These are phyloP conservation scores for Talaromyces sp. DNA, from an alignment of 2,329 filamentous ascomycete genomes.

Conservation along the genomic window DNA sequence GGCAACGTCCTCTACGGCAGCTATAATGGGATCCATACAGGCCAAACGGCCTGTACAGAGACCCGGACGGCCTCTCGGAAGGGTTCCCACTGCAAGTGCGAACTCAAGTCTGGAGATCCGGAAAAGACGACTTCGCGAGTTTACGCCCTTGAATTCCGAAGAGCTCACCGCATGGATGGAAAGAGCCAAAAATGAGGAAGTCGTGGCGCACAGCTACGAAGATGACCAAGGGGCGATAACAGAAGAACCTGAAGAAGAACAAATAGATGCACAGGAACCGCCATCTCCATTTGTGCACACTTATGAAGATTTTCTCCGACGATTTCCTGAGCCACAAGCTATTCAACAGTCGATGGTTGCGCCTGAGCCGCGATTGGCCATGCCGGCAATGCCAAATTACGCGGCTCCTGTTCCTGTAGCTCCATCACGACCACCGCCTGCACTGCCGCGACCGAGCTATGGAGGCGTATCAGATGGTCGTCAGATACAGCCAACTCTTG, in stretches of 20 bases:
- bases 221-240: slow-evolving; percentile 32
- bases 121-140: slow-evolving; percentile 52
- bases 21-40: slow-evolving; percentile 41
- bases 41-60: slow-evolving; percentile 29
- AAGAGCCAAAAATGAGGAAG: slow-evolving; percentile 62
- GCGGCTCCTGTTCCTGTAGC: slow-evolving; percentile 49
- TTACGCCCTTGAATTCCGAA: slow-evolving; percentile 68
- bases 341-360: slow-evolving; percentile 53
- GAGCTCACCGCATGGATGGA: slow-evolving; percentile 79
- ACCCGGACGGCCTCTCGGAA: slow-evolving; percentile 44
- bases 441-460: slow-evolving; percentile 66
- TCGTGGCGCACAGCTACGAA: slow-evolving; percentile 38
- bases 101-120: slow-evolving; percentile 50
- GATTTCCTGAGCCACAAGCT: slow-evolving; percentile 67
- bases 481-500: slow-evolving; percentile 38
- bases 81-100: slow-evolving; percentile 46
- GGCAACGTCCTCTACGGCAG: slow-evolving; percentile 50
- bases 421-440: slow-evolving; percentile 61
- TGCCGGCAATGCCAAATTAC: slow-evolving; percentile 27
- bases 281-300: slow-evolving; percentile 56
- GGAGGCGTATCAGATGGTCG: slow-evolving; percentile 67
- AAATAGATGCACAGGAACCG: slow-evolving; percentile 41
- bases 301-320: slow-evolving; percentile 76
- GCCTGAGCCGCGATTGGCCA: slow-evolving; percentile 25
- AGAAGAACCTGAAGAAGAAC: slow-evolving; percentile 33